Conservation (phyloP, 805 yeast genomes). For the Naumovozyma dairenensis region DNA sequence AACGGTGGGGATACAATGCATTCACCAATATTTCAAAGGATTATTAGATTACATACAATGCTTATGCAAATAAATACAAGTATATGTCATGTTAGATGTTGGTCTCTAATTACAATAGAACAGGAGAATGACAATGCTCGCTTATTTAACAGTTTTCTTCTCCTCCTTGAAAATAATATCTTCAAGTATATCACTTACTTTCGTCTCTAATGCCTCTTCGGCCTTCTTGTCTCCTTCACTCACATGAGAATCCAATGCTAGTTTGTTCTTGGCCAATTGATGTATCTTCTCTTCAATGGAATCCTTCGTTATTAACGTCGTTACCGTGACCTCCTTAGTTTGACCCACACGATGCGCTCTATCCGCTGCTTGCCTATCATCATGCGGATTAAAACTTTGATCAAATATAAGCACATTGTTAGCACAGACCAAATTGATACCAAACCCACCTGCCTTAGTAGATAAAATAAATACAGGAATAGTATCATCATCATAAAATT, state of each 20-base stretch:
- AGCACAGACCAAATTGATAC: constrained; percentile 93
- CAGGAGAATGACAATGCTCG: too few species aligned
- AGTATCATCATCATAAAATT: constrained; percentile 67
- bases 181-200: constrained; percentile 40
- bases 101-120: too few species aligned
- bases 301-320: constrained; percentile 57
- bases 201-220: constrained; percentile 37
- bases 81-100: too few species aligned
- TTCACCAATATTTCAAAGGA: too few species aligned
- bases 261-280: constrained; percentile 77
- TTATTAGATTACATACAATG: too few species aligned
- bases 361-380: constrained; percentile 97
- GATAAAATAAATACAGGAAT: constrained; percentile 83
- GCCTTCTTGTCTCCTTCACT: constrained; percentile 37
- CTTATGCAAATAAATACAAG: too few species aligned
- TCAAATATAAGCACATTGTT: constrained; percentile 86
- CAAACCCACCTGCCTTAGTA: constrained; percentile 98
- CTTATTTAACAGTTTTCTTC: constrained; percentile 3
- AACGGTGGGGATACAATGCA: too few species aligned
- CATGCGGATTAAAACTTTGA: constrained; percentile 95
- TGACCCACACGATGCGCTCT: constrained; percentile 98
- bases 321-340: constrained; percentile 69
- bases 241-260: constrained; percentile 60
- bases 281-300: constrained; percentile 87
- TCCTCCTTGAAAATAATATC: constrained; percentile 24